Base-by-base conservation (phyloP, 2,329 filamentous ascomycete species). In the Alternaria conjuncta region DNA sequence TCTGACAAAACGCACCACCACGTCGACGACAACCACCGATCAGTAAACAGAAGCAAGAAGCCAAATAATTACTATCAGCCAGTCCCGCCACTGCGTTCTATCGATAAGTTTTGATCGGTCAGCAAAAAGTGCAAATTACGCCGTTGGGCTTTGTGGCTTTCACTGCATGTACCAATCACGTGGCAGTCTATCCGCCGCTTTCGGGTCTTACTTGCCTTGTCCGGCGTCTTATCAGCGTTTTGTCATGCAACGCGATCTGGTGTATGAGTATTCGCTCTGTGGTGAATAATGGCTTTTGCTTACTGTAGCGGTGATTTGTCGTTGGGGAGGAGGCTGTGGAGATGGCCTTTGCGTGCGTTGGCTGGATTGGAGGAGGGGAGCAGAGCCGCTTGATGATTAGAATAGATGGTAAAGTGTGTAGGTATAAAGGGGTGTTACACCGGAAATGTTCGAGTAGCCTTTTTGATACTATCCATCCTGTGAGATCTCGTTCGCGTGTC, bases 151-250 rank as follows among this genome's bases (percentile, higher is more conserved):
- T 18, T 18, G 49, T 51, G 28, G 28, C 20, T 51, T 10, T 32
- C 8, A 7, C 47, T 5, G 20, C 6, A 9, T n/a, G 47, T 51
- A 51, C 47, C 47, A 51, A 51, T 32, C 47, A 51, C 47, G 26
- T 51, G 47, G 47, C n/a, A 3, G 26, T 5, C 5, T 1, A 9
- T 4, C 12, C 28, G 18, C 47, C 26, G 28, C 47, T 21, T 32
- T 21, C 26, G 25, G 25, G 10, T 30, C 47, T 50, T 20, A 50
- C 26, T 28, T 30, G n/a, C 47, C 25, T 9, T 50, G 26, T 50
- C 47, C 47, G 47, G 26, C 18, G 18, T 21, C 36, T 32, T 21
- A 18, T 51, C 26, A 32, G 11, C 28, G 2, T 21, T 15, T 2
- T 7, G 26, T 32, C 30, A 15, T 51, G 26, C n/a, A n/a, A 32